Evolutionary conservation across 805 yeast genomes (phyloP).

Genomic region (Starmerella vaccinii): DNA sequence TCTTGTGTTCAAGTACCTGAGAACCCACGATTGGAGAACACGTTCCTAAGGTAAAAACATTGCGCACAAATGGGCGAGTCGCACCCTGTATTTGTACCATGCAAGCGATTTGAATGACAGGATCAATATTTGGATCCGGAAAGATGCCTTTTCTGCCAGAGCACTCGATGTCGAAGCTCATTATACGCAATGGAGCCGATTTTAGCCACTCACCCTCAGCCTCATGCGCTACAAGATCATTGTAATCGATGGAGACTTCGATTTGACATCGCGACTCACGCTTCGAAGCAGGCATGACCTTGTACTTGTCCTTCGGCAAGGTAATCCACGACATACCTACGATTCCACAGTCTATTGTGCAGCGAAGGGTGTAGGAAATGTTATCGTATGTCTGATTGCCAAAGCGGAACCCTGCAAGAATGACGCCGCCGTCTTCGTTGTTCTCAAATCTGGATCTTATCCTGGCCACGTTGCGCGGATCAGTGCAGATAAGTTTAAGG

Average conservation of each 20-base stretch:
- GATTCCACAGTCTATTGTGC: slow-evolving; percentile 86
- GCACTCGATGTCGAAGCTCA: slow-evolving; percentile 96
- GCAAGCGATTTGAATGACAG: slow-evolving; percentile 94
- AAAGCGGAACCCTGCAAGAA: slow-evolving; percentile 11
- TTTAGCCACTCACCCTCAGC: slow-evolving; percentile 90
- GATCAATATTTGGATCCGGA: slow-evolving; percentile 88
- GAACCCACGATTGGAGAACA: slow-evolving; percentile 93
- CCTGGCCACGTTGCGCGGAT: slow-evolving; percentile 56
- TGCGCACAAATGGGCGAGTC: slow-evolving; percentile 78
- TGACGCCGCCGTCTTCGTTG: slow-evolving; percentile 28
- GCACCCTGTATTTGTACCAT: slow-evolving; percentile 82
- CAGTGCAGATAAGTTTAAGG: slow-evolving; percentile 57
- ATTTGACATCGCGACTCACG: slow-evolving; percentile 72
- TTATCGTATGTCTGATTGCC: slow-evolving; percentile 61
- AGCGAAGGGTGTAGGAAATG: slow-evolving; percentile 69
- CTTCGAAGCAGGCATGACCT: slow-evolving; percentile 3
- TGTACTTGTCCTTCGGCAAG: slow-evolving; percentile 64
- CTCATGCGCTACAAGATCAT: slow-evolving; percentile 63
- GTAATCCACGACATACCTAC: slow-evolving; percentile 97
- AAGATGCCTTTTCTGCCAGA: slow-evolving; percentile 95
- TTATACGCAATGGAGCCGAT: slow-evolving; percentile 84
- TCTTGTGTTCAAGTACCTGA: slow-evolving; percentile 63
- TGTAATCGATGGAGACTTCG: slow-evolving; percentile 63
- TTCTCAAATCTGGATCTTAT: slow-evolving; percentile 74
- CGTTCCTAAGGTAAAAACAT: slow-evolving; percentile 84